Percentiles rank a stretch among this genome's conserved stretches.
Conservation (phyloP, 768 basidiomycete genomes). For the Ephemerocybe angulata region DNA sequence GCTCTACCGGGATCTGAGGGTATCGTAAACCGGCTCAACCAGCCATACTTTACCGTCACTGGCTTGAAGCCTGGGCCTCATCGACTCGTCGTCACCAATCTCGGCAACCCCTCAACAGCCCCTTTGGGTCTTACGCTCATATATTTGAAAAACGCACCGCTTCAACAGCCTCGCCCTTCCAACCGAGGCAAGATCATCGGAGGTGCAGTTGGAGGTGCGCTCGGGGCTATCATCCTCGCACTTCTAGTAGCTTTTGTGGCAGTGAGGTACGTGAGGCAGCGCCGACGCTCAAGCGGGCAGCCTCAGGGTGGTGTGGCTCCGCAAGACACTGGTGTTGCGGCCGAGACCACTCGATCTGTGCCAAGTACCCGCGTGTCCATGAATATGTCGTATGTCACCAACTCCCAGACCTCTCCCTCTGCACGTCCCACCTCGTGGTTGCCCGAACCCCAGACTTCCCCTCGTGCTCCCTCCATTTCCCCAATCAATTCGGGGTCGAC, state of each 20-base stretch:
- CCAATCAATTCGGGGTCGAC: too few species aligned
- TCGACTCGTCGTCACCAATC: not conserved
- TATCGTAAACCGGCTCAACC: not conserved
- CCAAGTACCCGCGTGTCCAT: too few species aligned
- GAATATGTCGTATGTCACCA: too few species aligned
- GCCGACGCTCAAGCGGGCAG: not conserved
- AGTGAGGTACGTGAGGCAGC: not conserved
- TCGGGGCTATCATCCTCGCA: not conserved
- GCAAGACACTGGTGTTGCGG: too few species aligned
- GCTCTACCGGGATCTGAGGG: not conserved
- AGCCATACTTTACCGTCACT: constrained; percentile 5
- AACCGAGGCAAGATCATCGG: not conserved
- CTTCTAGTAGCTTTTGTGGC: not conserved
- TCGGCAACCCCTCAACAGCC: not conserved
- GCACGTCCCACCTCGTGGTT: too few species aligned
- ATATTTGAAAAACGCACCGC: not conserved
- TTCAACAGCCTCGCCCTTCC: too few species aligned
- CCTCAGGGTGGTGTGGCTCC: not conserved
- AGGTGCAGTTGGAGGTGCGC: not conserved
- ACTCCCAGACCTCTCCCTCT: too few species aligned
- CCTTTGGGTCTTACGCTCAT: not conserved
- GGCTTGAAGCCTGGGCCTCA: not conserved
- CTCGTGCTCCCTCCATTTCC: too few species aligned
- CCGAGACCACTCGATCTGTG: too few species aligned
- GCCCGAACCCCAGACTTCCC: too few species aligned